Conservation (phyloP, 2,329 filamentous ascomycete species). For the Penicillium griseofulvum region DNA sequence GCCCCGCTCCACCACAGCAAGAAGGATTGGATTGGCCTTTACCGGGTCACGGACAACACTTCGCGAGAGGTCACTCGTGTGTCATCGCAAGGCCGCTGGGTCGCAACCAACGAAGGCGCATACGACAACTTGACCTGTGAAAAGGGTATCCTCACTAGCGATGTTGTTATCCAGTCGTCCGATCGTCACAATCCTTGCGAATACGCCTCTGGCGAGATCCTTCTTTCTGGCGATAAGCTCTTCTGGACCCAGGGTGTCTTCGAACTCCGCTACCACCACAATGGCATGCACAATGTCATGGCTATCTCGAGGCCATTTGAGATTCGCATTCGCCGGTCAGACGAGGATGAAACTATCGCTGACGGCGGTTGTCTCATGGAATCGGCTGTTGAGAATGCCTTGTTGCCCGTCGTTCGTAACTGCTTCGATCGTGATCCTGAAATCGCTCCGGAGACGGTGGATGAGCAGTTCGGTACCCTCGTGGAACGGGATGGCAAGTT, state of each 20-base stretch:
- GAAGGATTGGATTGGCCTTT: conserved; percentile 93
- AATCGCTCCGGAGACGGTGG: conserved; percentile 74
- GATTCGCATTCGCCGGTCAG: conserved; percentile 77
- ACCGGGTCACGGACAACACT: conserved; percentile 91
- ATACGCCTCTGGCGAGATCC: conserved; percentile 73
- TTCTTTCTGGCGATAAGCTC: conserved; percentile 87
- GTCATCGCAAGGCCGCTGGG: conserved; percentile 84
- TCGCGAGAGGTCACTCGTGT: conserved; percentile 81
- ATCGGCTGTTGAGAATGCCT: conserved; percentile 68
- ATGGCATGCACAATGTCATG: conserved; percentile 90
- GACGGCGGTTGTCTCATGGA: conserved; percentile 62
- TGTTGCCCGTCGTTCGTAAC: conserved; percentile 82
- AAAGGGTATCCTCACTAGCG: conserved; percentile 68
- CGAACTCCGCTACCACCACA: conserved; percentile 95
- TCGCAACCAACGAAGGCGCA: conserved; percentile 71
- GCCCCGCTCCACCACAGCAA: conserved; percentile 84
- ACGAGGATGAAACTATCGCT: conserved; percentile 66
- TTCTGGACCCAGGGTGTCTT: conserved; percentile 98
- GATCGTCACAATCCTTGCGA: conserved; percentile 52
- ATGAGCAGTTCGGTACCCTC: conserved; percentile 79
- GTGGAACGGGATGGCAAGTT: conserved; percentile 88
- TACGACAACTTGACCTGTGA: conserved; percentile 76
- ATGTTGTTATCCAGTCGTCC: conserved; percentile 55
- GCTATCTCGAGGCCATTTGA: conserved; percentile 91
- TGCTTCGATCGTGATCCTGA: conserved; percentile 91